These are phyloP conservation scores for Ganoderma resinaceum DNA, from an alignment of 1,284 basidiomycete species.

Conservation along the genomic window DNA sequence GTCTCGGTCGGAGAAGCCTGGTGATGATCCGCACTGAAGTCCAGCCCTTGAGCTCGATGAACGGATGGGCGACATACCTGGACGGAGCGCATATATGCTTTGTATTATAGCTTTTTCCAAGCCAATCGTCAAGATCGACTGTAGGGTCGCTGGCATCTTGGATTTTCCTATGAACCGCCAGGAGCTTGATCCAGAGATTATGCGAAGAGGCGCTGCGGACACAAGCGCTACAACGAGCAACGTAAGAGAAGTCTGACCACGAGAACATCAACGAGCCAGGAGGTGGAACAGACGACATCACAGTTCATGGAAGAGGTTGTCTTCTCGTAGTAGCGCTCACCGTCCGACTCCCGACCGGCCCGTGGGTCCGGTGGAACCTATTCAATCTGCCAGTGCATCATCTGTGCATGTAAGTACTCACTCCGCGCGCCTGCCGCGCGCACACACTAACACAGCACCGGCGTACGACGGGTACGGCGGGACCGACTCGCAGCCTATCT, in stretches of 20 bases:
- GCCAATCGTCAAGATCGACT: not conserved
- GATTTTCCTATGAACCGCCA: not conserved
- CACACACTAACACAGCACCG: not conserved
- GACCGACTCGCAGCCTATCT: not conserved
- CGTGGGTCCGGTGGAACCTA: not conserved
- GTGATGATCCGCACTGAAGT: not conserved
- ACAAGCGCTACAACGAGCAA: not conserved
- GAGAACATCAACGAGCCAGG: not conserved
- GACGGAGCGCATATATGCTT: not conserved
- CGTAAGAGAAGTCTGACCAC: not conserved
- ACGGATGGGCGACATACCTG: not conserved
- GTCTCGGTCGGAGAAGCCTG: constrained; percentile 3
- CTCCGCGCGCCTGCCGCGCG: not conserved
- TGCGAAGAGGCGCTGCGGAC: not conserved
- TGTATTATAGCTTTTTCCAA: not conserved
- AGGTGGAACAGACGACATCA: not conserved
- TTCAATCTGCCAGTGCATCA: not conserved
- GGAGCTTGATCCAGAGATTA: not conserved
- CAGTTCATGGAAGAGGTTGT: not conserved
- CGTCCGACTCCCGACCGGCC: not conserved
- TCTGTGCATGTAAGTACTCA: too few relatives aligned
- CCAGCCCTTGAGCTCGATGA: not conserved
- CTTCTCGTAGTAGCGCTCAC: not conserved
- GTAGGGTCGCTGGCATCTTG: not conserved
- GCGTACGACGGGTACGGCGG: not conserved